Evolutionary conservation across 805 yeast genomes (phyloP), one percentile per base, ranked within the genome.

Genomic region (Torulaspora franciscae): DNA sequence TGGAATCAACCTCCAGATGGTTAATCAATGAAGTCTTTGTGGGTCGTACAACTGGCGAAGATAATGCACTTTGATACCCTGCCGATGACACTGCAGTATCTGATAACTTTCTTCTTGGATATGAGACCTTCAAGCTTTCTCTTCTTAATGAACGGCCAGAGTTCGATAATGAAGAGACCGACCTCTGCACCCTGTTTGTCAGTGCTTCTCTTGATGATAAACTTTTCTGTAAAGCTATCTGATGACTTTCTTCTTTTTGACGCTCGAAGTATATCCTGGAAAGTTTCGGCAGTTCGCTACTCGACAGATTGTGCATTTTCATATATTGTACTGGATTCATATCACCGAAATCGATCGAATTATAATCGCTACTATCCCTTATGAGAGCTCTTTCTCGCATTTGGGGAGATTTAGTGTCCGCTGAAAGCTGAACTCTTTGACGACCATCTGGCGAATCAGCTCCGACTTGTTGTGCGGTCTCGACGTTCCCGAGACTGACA

Each of bases 261-360:
- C 59, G 66, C 42, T 68, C 69, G 42, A 69, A 63, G 47, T 64
- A 70, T 7, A 60, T 32, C 40, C 65, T 65, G 8, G 69, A 64
- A 7, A 69, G 58, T 29, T 48, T 56, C 14, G 72, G 70, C 37
- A 69, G 54, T 27, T 69, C 73, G 17, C 51, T 50, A 2, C 70
- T 54, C 2, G 73, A 69, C 10, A 69, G 47, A 32, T 65, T 62
- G 45, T 68, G 56, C 50, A 62, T 62, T 45, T 61, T 67, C 15
- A 66, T 51, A 47, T 67, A 70, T 49, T 69, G 72, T 32, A 67
- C 66, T 7, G 73, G 73, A 47, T 69, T 70, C 42, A 69, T 50
- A 6, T 66, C 67, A 36, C 67, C 69, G 53, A 69, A 67, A 15
- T 68, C 67, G 17, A 46, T 33, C 6, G 33, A 24, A 9, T n/a